Base-by-base conservation (phyloP, 23 red algal species). In the Gracilaria gracilis region DNA sequence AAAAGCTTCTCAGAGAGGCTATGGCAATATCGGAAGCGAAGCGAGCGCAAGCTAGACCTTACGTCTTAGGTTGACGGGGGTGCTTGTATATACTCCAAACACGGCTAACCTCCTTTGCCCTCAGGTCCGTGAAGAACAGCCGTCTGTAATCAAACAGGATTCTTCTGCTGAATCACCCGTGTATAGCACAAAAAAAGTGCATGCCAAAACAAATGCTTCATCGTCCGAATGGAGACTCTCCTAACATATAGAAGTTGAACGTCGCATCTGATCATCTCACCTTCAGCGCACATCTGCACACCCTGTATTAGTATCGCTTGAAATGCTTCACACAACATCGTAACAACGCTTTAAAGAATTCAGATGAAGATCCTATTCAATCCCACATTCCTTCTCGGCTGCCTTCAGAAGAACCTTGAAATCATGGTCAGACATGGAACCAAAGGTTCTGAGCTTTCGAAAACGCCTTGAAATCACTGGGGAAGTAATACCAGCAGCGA, bases 401-500 rank as follows among this genome's bases (percentile, higher is more conserved):
- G 78, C 89, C 28, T 75, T 34, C 0, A 92, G 76, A 29, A 92
- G 80, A 2, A 76, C 75, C 2, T 75, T 84, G 49, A 83, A 92
- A 48, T 71, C 78, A 74, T 92, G 89, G 37, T 92, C 89, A 38
- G 78, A 67, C 89, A 92, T 92, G 34, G 89, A 84, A 14, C 89
- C 89, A 84, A 92, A 92, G 21, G 49, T 59, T 67, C 55, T 24
- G 4, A 83, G 69, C 61, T 37, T 92, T 47, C 80, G 62, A 64
- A 64, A 83, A 57, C 80, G 80, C 40, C 80, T 67, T 25, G 79
- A 84, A 74, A 92, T 92, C 44, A 92, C 64, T 27, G 92, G 92
- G 24, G 92, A 94, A n/a, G 81, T 67, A 34, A 94, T 82, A 54
- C 92, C 92, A 28, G 92, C 92, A 54, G 92, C 92, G 57, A 94